These are phyloP conservation scores for Stachybotrys chartarum DNA, from an alignment of 2,329 filamentous ascomycete species.

Conservation along the genomic window DNA sequence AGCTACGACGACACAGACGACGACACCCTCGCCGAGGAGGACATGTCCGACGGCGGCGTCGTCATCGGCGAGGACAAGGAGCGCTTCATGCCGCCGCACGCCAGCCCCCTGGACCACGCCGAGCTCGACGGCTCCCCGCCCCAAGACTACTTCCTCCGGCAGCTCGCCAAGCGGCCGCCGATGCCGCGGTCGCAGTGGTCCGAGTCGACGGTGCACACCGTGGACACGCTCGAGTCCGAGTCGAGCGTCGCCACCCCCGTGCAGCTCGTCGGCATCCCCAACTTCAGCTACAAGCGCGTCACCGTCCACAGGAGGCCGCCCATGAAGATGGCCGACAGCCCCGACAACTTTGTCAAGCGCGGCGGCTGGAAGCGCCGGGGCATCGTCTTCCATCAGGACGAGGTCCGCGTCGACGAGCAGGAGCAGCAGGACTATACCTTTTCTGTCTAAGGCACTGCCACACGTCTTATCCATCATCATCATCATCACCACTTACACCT, in stretches of 20 bases:
- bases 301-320: constrained; percentile 24
- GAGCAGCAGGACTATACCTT: background rate
- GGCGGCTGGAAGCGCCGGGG: constrained; percentile 37
- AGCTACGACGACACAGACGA: constrained; percentile 22
- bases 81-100: constrained; percentile 18
- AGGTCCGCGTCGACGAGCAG: constrained; percentile 5
- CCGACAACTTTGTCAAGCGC: constrained; percentile 34
- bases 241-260: constrained; percentile 6
- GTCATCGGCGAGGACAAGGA: background rate
- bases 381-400: constrained; percentile 30
- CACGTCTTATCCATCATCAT: background rate
- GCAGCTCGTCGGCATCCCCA: constrained; percentile 20
- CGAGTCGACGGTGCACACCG: constrained; percentile 30
- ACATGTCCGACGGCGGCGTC: constrained; percentile 10
- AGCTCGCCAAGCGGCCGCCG: constrained; percentile 18
- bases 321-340: constrained; percentile 28
- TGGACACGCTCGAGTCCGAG: constrained; percentile 5
- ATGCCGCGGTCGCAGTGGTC: constrained; percentile 33
- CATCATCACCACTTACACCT: background rate
- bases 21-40: constrained; percentile 33
- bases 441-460: background rate
- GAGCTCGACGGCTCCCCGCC: constrained; percentile 15
- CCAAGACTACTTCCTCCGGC: constrained; percentile 25
- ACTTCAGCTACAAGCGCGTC: constrained; percentile 26
- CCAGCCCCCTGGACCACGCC: constrained; percentile 15